Evolutionary conservation across 495 filamentous ascomycete species (phyloP).

Genomic region (Hypoxylon lienhwacheense): DNA sequence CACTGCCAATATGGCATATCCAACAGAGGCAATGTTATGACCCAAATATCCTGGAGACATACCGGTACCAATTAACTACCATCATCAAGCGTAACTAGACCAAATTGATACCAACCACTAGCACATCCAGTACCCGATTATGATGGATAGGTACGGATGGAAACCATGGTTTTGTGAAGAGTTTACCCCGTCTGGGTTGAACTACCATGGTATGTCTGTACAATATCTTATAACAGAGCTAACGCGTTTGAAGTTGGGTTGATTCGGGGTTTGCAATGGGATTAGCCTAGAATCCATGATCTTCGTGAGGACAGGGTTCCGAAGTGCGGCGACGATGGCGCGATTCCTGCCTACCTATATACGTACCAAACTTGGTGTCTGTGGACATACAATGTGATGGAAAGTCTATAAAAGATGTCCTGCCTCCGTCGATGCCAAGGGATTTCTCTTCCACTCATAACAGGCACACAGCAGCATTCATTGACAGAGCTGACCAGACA

Average conservation of each 20-base stretch:
- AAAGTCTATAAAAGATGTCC: slow-evolving; percentile 19
- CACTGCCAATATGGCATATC: too few species aligned
- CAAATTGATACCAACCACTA: too few species aligned
- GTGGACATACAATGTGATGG: neutral
- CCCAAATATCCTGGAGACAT: too few species aligned
- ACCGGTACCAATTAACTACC: too few species aligned
- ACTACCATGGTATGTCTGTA: too few species aligned
- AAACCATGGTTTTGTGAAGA: too few species aligned
- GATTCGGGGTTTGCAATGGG: slow-evolving; percentile 19
- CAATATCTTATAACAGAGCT: slow-evolving; percentile 3
- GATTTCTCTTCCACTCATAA: slow-evolving; percentile 7
- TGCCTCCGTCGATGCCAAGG: slow-evolving; percentile 2
- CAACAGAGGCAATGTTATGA: too few species aligned
- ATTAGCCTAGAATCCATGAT: slow-evolving; percentile 10
- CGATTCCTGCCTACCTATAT: neutral
- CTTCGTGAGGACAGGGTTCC: neutral
- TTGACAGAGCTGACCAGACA: slow-evolving; percentile 4
- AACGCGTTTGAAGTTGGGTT: slow-evolving; percentile 5
- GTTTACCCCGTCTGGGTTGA: too few species aligned
- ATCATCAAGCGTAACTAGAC: too few species aligned
- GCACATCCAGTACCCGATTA: too few species aligned
- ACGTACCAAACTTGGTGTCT: neutral
- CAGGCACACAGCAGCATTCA: neutral
- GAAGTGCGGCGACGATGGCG: slow-evolving; percentile 3
- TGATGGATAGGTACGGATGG: too few species aligned